Evolutionary conservation across 2,329 filamentous ascomycete genomes (phyloP).

Genomic region (Pseudonectria buxi): DNA sequence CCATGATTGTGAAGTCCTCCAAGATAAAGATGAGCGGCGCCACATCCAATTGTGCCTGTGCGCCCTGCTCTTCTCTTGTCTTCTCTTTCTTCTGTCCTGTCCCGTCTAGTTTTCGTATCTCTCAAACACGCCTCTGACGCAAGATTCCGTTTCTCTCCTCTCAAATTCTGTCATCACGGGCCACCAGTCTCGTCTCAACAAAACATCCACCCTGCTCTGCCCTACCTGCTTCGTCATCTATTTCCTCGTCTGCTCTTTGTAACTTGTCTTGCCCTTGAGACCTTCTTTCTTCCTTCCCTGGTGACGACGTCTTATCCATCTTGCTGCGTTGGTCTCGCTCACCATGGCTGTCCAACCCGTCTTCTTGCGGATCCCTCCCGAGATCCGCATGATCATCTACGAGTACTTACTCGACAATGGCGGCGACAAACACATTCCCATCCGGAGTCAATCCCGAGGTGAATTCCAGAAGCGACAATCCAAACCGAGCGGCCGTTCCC

Average conservation of each 20-base stretch:
- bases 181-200: constrained; percentile 8
- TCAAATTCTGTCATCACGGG: constrained; percentile 9
- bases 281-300: too few relatives aligned
- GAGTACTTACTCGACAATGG: constrained; percentile 37
- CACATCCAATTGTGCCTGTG: neutral
- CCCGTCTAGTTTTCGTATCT: too few relatives aligned
- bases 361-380: constrained; percentile 31
- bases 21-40: constrained; percentile 15
- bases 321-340: neutral
- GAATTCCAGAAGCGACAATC: constrained; percentile 15
- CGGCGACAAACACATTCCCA: constrained; percentile 30
- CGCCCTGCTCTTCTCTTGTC: constrained; percentile 3
- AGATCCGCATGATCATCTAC: constrained; percentile 39
- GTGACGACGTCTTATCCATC: too few relatives aligned
- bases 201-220: neutral
- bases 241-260: too few relatives aligned
- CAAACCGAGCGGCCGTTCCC: constrained; percentile 21
- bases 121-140: constrained; percentile 17
- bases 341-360: constrained; percentile 16
- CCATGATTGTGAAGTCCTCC: too few relatives aligned
- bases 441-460: constrained; percentile 30
- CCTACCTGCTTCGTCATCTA: too few relatives aligned
- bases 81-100: constrained; percentile 2
- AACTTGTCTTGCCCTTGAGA: too few relatives aligned
- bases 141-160: constrained; percentile 7